These are phyloP conservation scores for Cladosporium sp. DNA, from an alignment of 2,329 filamentous ascomycete species.

Conservation along the genomic window DNA sequence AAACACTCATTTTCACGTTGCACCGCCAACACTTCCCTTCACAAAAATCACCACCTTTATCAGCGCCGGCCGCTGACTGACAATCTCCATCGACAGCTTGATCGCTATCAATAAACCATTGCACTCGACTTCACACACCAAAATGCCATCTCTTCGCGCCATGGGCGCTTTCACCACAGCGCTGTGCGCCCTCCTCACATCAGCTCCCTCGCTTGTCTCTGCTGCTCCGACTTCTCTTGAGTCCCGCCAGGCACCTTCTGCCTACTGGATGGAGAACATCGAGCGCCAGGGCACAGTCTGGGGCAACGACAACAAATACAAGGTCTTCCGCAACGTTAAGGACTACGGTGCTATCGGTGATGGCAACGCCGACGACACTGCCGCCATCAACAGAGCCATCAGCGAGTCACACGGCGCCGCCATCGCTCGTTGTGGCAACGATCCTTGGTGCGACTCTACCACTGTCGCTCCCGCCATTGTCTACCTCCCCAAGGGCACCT, in stretches of 20 bases:
- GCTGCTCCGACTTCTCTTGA: constrained; percentile 18
- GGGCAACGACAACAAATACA: constrained; percentile 62
- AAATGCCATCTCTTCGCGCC: constrained; percentile 30
- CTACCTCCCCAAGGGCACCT: constrained; percentile 89
- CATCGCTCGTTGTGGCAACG: constrained; percentile 63
- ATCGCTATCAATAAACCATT: constrained; percentile 6
- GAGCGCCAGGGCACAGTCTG: constrained; percentile 62
- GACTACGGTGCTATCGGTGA: constrained; percentile 53
- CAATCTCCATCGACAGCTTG: constrained; percentile 4
- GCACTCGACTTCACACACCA: constrained; percentile 1
- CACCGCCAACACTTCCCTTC: background rate
- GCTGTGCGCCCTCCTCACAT: constrained; percentile 31
- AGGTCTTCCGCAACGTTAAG: constrained; percentile 56
- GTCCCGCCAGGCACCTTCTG: constrained; percentile 12
- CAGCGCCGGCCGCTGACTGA: constrained; percentile 18
- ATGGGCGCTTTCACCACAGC: constrained; percentile 30
- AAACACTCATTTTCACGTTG: constrained; percentile 2
- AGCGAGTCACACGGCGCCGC: constrained; percentile 70
- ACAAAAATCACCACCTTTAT: background rate
- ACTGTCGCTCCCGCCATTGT: constrained; percentile 83
- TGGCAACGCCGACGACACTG: constrained; percentile 77
- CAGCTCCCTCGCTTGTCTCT: constrained; percentile 12
- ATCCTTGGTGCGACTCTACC: constrained; percentile 72
- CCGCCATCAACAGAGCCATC: constrained; percentile 82
- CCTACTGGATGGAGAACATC: constrained; percentile 29